These are phyloP conservation scores for Blastobotrys serpentis DNA, from an alignment of 1,139 yeast genomes.

Conservation along the genomic window DNA sequence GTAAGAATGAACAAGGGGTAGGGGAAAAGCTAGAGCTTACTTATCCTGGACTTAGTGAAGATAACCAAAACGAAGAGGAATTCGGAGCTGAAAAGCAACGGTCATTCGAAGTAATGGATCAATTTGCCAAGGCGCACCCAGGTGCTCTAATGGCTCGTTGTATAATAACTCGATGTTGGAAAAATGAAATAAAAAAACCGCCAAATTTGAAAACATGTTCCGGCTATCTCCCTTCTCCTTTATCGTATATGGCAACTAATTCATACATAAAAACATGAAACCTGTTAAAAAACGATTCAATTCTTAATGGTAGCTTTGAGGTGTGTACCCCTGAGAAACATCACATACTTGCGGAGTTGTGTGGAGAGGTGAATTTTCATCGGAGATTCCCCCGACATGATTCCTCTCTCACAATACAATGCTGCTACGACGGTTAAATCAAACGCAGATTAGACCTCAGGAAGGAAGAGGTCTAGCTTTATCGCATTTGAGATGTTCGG, in stretches of 20 bases:
- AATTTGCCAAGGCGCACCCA: constrained; percentile 6
- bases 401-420: not conserved
- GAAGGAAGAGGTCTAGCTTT: not conserved
- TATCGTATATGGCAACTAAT: not conserved
- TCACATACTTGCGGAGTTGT: constrained; percentile 1
- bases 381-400: not conserved
- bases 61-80: not conserved
- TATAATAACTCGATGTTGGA: constrained; percentile 7
- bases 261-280: too few species aligned
- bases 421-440: not conserved
- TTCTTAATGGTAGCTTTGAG: too few species aligned
- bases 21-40: too few species aligned
- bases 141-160: constrained; percentile 13
- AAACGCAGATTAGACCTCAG: not conserved
- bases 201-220: not conserved
- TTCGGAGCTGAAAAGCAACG: not conserved
- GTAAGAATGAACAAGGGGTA: too few species aligned
- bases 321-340: too few species aligned
- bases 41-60: too few species aligned
- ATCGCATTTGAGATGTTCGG: not conserved
- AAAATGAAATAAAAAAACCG: not conserved
- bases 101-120: not conserved
- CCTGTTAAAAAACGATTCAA: too few species aligned
- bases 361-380: not conserved
- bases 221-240: constrained; percentile 4